Conservation (phyloP, 2,329 filamentous ascomycete genomes). For the Trichophyton schoenleinii region DNA sequence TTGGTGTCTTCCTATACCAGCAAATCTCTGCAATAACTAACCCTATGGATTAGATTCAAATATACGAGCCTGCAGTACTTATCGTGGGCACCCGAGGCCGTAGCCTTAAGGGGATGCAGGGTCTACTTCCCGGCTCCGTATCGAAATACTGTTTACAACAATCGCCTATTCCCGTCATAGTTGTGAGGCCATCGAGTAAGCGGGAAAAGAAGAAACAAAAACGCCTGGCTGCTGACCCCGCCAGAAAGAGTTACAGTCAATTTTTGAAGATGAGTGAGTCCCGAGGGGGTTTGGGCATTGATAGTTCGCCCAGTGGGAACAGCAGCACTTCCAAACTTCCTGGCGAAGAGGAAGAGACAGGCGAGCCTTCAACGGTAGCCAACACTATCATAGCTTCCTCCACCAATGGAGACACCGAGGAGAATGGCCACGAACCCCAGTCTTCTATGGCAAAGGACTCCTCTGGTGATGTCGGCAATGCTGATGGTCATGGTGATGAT, state of each 20-base stretch:
- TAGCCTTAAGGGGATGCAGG: slow-evolving; percentile 73
- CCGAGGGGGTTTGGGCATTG: slow-evolving; percentile 41
- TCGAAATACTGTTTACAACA: slow-evolving; percentile 93
- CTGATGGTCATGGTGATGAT: slow-evolving; percentile 1
- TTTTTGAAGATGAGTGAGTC: slow-evolving; percentile 56
- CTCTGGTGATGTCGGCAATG: not conserved
- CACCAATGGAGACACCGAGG: not conserved
- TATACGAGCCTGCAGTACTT: slow-evolving; percentile 82
- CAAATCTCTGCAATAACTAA: slow-evolving; percentile 5
- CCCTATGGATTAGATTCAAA: slow-evolving; percentile 53
- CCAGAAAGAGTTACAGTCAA: slow-evolving; percentile 60
- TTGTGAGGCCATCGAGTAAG: slow-evolving; percentile 77
- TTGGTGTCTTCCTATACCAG: not conserved
- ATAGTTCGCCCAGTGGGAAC: slow-evolving; percentile 35
- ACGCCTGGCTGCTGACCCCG: slow-evolving; percentile 62
- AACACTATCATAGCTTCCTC: slow-evolving; percentile 36
- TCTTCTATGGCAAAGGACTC: not conserved
- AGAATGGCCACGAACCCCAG: slow-evolving; percentile 1
- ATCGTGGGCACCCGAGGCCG: slow-evolving; percentile 81
- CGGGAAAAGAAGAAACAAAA: slow-evolving; percentile 83
- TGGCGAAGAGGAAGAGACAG: slow-evolving; percentile 24
- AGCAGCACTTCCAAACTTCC: slow-evolving; percentile 34
- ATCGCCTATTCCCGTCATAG: slow-evolving; percentile 83
- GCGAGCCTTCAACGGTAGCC: slow-evolving; percentile 40
- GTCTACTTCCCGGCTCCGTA: slow-evolving; percentile 74